Conservation (phyloP, 192 early-diverging fungal genomes). For the Backusella sp. region DNA sequence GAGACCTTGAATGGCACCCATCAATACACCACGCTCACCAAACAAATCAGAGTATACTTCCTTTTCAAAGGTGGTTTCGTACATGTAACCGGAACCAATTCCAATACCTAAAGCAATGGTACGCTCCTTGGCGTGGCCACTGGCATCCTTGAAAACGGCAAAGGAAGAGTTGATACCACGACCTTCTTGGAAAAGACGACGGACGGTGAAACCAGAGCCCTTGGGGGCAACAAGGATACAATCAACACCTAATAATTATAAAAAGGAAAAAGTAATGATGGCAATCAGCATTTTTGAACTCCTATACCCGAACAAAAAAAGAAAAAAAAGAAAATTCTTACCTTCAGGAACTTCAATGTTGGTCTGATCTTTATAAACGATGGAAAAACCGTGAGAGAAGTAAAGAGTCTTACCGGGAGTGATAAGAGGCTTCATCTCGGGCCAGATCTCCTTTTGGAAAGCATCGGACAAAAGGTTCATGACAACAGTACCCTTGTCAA, state of each 20-base stretch:
- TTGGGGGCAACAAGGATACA: conserved; percentile 96
- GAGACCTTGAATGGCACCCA: conserved; percentile 97
- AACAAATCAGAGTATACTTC: conserved; percentile 96
- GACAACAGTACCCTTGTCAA: conserved; percentile 86
- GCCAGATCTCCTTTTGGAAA: conserved; percentile 90
- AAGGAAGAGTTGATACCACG: conserved; percentile 97
- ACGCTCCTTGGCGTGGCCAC: conserved; percentile 92
- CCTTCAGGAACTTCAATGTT: conserved; percentile 80
- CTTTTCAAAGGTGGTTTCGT: conserved; percentile 96
- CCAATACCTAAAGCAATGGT: conserved; percentile 89
- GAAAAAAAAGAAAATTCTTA: conserved; percentile 49
- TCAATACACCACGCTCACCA: conserved; percentile 96
- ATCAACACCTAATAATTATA: conserved; percentile 60
- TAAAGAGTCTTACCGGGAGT: conserved; percentile 98
- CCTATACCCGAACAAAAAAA: not conserved
- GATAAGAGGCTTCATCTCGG: conserved; percentile 78
- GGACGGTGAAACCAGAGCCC: conserved; percentile 91
- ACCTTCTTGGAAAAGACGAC: conserved; percentile 94
- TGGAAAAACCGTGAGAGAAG: conserved; percentile 96
- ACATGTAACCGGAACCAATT: conserved; percentile 96
- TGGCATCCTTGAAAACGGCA: conserved; percentile 91
- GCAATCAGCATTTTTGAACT: not conserved
- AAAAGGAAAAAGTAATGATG: not conserved
- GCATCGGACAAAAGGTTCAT: conserved; percentile 97
- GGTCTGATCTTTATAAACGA: conserved; percentile 91